Evolutionary conservation across 805 yeast genomes (phyloP).

Genomic region (Lipomyces orientalis): DNA sequence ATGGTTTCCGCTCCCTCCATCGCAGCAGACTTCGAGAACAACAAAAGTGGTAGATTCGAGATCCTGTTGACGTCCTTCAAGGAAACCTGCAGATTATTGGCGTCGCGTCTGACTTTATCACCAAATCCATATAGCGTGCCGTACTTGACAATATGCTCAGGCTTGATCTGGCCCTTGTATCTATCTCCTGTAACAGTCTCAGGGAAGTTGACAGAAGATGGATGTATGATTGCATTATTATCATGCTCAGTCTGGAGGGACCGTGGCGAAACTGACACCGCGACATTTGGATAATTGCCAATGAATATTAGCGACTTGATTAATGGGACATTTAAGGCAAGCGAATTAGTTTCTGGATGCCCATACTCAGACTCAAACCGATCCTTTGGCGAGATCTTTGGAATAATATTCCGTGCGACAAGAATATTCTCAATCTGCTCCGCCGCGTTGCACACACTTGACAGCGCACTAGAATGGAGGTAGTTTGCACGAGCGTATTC

Average conservation of each 20-base stretch:
- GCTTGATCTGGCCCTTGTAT: slow-evolving; percentile 18
- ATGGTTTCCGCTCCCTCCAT: background rate
- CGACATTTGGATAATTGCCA: slow-evolving; percentile 33
- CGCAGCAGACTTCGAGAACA: slow-evolving; percentile 18
- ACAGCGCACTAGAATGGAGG: slow-evolving; percentile 21
- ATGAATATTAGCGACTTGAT: slow-evolving; percentile 23
- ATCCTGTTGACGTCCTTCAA: slow-evolving; percentile 15
- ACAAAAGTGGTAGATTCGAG: slow-evolving; percentile 12
- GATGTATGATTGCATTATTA: slow-evolving; percentile 24
- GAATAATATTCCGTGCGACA: slow-evolving; percentile 23
- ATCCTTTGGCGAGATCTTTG: slow-evolving; percentile 10
- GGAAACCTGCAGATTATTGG: slow-evolving; percentile 24
- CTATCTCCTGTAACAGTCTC: slow-evolving; percentile 11
- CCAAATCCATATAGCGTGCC: slow-evolving; percentile 28
- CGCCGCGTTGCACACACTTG: slow-evolving; percentile 14
- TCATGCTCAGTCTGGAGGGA: slow-evolving; percentile 27
- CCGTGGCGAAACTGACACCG: slow-evolving; percentile 12
- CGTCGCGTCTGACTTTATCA: slow-evolving; percentile 31
- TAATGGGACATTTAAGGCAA: slow-evolving; percentile 21
- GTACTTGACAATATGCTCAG: slow-evolving; percentile 1
- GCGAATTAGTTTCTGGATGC: slow-evolving; percentile 20
- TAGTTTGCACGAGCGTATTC: slow-evolving; percentile 19
- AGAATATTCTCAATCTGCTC: slow-evolving; percentile 30
- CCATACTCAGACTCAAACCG: slow-evolving; percentile 27
- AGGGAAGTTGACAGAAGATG: slow-evolving; percentile 30